These are phyloP conservation scores for Ailanthus altissimus DNA, from an alignment of 345 rosid genomes.

Conservation along the genomic window DNA sequence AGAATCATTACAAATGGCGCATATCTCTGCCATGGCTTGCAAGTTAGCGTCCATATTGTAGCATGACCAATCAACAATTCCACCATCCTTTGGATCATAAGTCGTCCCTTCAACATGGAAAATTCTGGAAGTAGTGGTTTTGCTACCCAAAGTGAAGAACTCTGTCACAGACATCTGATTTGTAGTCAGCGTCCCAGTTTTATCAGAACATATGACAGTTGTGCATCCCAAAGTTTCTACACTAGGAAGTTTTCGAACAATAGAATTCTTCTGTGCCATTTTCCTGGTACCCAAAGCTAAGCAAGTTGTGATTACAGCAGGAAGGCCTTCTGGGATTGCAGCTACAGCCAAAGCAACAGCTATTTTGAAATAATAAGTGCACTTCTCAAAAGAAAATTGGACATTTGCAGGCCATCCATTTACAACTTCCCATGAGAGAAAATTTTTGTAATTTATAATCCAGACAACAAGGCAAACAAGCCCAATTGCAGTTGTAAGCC, in stretches of 20 bases:
- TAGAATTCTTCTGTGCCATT: conserved; percentile 95
- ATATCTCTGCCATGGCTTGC: conserved; percentile 79
- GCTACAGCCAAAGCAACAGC: conserved; percentile 96
- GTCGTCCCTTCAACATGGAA: conserved; percentile 91
- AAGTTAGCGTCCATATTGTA: conserved; percentile 86
- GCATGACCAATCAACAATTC: conserved; percentile 81
- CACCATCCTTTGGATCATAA: conserved; percentile 91
- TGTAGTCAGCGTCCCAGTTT: conserved; percentile 90
- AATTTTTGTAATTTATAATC: conserved; percentile 81
- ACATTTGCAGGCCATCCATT: conserved; percentile 76
- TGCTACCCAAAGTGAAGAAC: conserved; percentile 76
- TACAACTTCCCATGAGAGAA: conserved; percentile 69
- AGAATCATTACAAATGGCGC: conserved; percentile 89
- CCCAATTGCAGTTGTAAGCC: conserved; percentile 76
- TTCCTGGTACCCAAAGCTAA: conserved; percentile 87
- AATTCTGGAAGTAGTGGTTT: conserved; percentile 48
- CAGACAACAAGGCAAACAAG: conserved; percentile 77
- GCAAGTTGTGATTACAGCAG: conserved; percentile 91
- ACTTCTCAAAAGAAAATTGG: conserved; percentile 76
- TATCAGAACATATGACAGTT: conserved; percentile 95
- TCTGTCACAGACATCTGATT: conserved; percentile 92
- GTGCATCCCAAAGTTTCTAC: conserved; percentile 97
- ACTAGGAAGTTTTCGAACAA: conserved; percentile 87
- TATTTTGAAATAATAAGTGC: conserved; percentile 92
- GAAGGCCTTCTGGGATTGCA: conserved; percentile 96